Evolutionary conservation across 768 basidiomycete species (phyloP).

Genomic region (Lyophyllum semitale): DNA sequence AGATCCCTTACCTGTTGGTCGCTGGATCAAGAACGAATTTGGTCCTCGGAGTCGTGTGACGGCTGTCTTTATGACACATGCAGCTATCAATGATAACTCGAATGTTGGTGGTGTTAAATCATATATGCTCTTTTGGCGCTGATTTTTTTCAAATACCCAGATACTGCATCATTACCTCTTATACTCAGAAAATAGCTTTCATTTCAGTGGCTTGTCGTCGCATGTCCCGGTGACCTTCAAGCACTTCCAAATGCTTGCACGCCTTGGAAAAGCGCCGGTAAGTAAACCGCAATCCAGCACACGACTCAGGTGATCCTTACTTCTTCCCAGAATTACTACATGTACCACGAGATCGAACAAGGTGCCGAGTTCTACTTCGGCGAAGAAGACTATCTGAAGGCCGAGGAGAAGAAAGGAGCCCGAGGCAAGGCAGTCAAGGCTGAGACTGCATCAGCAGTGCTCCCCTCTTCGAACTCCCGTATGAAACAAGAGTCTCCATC

Average conservation of each 20-base stretch:
- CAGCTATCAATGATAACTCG: constrained; percentile 66
- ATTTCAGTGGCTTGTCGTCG: constrained; percentile 21
- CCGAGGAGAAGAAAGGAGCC: constrained; percentile 20
- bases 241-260: constrained; percentile 76
- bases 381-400: constrained; percentile 66
- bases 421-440: constrained; percentile 38
- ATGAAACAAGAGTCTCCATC: constrained; percentile 20
- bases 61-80: constrained; percentile 73
- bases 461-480: constrained; percentile 25
- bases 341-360: constrained; percentile 63
- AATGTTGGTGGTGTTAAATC: constrained; percentile 29
- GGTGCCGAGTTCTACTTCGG: constrained; percentile 71
- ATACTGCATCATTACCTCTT: constrained; percentile 49
- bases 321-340: constrained; percentile 43
- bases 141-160: constrained; percentile 27
- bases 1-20: constrained; percentile 62
- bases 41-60: constrained; percentile 58
- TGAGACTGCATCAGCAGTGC: constrained; percentile 34
- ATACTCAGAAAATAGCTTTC: constrained; percentile 21
- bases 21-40: constrained; percentile 60
- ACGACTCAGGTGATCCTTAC: neutral
- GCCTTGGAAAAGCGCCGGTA: constrained; percentile 62
- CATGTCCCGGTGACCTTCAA: constrained; percentile 74
- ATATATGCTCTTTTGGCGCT: neutral
- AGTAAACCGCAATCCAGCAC: constrained; percentile 25